These are phyloP conservation scores for Rhizoctonia solani DNA, from an alignment of 1,284 basidiomycete genomes.

Conservation along the genomic window DNA sequence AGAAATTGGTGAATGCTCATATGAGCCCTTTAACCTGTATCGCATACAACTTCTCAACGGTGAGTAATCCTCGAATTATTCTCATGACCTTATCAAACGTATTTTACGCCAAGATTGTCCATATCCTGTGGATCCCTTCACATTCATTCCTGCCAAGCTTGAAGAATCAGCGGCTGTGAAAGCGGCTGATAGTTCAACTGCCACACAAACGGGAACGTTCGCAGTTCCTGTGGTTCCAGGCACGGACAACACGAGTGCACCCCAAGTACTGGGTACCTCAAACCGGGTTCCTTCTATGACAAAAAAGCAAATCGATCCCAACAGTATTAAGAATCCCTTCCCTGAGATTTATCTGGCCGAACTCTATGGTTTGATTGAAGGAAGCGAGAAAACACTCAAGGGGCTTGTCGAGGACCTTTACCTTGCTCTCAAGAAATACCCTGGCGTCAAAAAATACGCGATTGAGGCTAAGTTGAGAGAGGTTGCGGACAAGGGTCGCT, in stretches of 20 bases:
- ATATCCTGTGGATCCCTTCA: slow-evolving; percentile 75
- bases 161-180: slow-evolving; percentile 40
- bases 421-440: slow-evolving; percentile 61
- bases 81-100: not conserved
- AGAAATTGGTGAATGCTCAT: slow-evolving; percentile 60
- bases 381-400: slow-evolving; percentile 55
- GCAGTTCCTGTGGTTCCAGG: slow-evolving; percentile 50
- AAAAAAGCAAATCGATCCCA: slow-evolving; percentile 13
- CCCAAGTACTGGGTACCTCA: slow-evolving; percentile 4
- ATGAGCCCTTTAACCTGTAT: slow-evolving; percentile 68
- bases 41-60: slow-evolving; percentile 79
- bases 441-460: slow-evolving; percentile 73
- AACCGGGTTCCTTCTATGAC: slow-evolving; percentile 7
- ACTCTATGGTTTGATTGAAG: slow-evolving; percentile 35
- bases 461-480: slow-evolving; percentile 78
- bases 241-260: not conserved
- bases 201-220: slow-evolving; percentile 42
- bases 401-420: slow-evolving; percentile 72
- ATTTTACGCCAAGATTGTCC: slow-evolving; percentile 68
- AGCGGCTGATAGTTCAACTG: slow-evolving; percentile 37
- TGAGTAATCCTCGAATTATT: slow-evolving; percentile 45
- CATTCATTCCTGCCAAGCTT: slow-evolving; percentile 60
- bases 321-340: slow-evolving; percentile 34
- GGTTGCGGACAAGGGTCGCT: slow-evolving; percentile 61
- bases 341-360: slow-evolving; percentile 36